These are phyloP conservation scores for Macrolepiota albuminosa DNA, from an alignment of 768 basidiomycete genomes.

Conservation along the genomic window DNA sequence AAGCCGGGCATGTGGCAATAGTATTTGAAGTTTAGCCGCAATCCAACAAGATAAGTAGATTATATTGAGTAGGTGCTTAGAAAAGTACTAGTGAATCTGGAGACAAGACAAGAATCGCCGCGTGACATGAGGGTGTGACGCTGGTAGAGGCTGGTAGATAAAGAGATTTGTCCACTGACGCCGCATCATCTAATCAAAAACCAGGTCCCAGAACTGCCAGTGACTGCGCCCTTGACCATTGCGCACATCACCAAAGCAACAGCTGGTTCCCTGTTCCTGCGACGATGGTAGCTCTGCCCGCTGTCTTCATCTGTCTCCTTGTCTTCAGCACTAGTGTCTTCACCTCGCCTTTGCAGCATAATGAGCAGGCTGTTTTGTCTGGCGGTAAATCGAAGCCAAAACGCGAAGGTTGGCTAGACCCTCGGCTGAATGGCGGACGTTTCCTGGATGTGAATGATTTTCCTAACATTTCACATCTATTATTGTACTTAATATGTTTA, in stretches of 20 bases:
- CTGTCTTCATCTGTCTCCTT: constrained; percentile 1
- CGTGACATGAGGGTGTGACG: background rate
- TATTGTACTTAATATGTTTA: constrained; percentile 2
- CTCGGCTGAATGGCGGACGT: constrained; percentile 65
- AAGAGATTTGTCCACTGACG: background rate
- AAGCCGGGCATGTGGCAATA: no score
- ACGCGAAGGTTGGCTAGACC: constrained; percentile 55
- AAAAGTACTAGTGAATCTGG: background rate
- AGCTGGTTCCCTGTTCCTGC: background rate
- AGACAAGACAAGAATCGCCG: no score
- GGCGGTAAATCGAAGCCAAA: background rate
- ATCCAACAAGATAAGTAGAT: background rate
- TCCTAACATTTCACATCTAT: background rate
- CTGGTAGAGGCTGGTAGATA: background rate
- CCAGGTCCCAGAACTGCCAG: constrained; percentile 8
- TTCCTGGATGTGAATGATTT: constrained; percentile 62
- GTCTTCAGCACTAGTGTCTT: background rate
- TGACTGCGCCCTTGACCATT: background rate
- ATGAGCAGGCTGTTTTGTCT: constrained; percentile 9
- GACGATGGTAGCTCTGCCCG: constrained; percentile 1
- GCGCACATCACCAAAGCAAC: background rate
- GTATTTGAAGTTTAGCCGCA: no score
- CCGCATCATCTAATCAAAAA: background rate
- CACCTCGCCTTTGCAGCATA: constrained; percentile 11
- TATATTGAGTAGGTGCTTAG: background rate